Conservation (phyloP, 306 rosid genomes). For the Hylodesmum podocarpum region DNA sequence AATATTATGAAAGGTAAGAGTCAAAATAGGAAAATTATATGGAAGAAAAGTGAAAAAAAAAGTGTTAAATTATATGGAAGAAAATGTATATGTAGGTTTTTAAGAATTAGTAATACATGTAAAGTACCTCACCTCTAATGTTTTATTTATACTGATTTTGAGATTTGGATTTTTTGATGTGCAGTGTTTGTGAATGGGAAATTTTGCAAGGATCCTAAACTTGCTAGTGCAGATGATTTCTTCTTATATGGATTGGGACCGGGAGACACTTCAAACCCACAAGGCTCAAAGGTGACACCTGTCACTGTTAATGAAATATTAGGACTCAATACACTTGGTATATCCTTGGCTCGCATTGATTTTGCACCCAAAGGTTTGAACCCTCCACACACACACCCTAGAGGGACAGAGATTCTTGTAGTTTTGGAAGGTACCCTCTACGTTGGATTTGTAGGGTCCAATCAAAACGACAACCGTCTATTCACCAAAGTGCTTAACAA, state of each 20-base stretch:
- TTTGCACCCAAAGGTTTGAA: slow-evolving; percentile 33
- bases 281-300: slow-evolving; percentile 31
- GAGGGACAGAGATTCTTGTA: slow-evolving; percentile 32
- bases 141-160: too few relatives aligned
- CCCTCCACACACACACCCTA: slow-evolving; percentile 41
- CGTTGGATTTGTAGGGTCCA: slow-evolving; percentile 31
- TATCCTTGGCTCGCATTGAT: slow-evolving; percentile 37
- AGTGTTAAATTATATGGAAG: too few relatives aligned
- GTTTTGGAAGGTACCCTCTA: slow-evolving; percentile 35
- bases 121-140: too few relatives aligned
- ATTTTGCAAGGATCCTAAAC: slow-evolving; percentile 36
- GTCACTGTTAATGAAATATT: neutral
- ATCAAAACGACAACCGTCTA: slow-evolving; percentile 31
- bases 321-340: slow-evolving; percentile 42
- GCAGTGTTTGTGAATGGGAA: slow-evolving; percentile 37
- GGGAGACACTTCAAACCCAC: slow-evolving; percentile 27
- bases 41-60: too few relatives aligned
- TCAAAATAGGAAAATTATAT: too few relatives aligned
- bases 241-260: slow-evolving; percentile 14
- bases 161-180: neutral
- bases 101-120: too few relatives aligned
- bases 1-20: too few relatives aligned
- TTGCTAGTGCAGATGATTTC: slow-evolving; percentile 30
- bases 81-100: too few relatives aligned
- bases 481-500: slow-evolving; percentile 31